phyloP scores from a whole-genome alignment of 495 filamentous ascomycete species.

The Trichoderma asperelloides region DNA sequence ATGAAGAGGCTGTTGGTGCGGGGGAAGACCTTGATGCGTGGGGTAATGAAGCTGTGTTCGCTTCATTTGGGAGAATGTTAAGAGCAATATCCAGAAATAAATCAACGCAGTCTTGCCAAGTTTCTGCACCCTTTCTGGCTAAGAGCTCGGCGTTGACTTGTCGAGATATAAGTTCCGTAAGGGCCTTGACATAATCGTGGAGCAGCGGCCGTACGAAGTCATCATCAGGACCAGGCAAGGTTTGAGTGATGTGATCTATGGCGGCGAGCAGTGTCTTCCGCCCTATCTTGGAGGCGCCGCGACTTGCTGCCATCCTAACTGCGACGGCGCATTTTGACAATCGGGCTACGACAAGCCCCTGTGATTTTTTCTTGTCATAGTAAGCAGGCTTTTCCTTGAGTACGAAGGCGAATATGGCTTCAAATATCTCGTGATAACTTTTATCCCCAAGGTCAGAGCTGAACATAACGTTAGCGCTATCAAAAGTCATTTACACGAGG shows the following conservation, averaged over 20 bases:
- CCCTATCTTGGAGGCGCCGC: constrained; percentile 58
- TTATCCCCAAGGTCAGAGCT: constrained; percentile 50
- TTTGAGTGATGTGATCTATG: constrained; percentile 72
- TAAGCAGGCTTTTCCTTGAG: constrained; percentile 58
- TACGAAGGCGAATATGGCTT: constrained; percentile 65
- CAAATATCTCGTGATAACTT: constrained; percentile 70
- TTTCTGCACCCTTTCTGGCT: constrained; percentile 33
- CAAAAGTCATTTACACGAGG: background rate
- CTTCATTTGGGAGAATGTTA: background rate
- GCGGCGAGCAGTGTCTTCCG: constrained; percentile 68
- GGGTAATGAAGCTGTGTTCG: background rate
- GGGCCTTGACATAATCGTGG: constrained; percentile 68
- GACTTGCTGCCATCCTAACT: constrained; percentile 59
- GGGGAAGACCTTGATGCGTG: constrained; percentile 27
- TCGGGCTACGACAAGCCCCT: constrained; percentile 34
- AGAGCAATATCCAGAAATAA: constrained; percentile 43
- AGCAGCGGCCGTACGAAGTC: constrained; percentile 63
- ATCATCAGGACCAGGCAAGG: constrained; percentile 52
- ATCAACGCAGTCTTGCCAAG: constrained; percentile 59
- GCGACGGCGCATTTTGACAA: constrained; percentile 64
- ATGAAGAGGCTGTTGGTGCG: constrained; percentile 24
- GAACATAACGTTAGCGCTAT: constrained; percentile 14
- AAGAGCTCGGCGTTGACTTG: constrained; percentile 74
- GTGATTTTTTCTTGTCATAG: constrained; percentile 39
- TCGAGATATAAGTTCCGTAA: constrained; percentile 60